A percentile compares a stretch with the other conserved stretches of the same genome.
These are phyloP conservation scores for Acrodontium crateriforme DNA, from an alignment of 2,329 filamentous ascomycete species.

Conservation along the genomic window DNA sequence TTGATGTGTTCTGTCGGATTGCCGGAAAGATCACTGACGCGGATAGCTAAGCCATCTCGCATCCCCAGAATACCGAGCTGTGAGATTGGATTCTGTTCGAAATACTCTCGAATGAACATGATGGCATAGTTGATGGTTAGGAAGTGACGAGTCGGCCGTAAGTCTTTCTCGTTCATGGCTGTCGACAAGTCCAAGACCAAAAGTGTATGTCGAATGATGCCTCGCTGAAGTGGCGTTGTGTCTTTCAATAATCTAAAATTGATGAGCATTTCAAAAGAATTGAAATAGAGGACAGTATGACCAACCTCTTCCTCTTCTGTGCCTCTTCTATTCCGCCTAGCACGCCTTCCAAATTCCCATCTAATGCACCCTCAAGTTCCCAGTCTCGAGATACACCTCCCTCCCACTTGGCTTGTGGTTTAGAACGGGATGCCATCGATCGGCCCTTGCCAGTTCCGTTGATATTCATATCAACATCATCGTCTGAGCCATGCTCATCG, in stretches of 20 bases:
- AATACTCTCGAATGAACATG: slow-evolving; percentile 86
- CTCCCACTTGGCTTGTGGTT: slow-evolving; percentile 22
- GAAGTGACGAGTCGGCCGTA: slow-evolving; percentile 75
- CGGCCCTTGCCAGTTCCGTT: slow-evolving; percentile 7
- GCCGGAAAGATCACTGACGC: slow-evolving; percentile 78
- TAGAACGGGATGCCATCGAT: slow-evolving; percentile 12
- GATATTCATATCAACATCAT: slow-evolving; percentile 9
- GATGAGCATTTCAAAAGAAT: slow-evolving; percentile 1
- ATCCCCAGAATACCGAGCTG: slow-evolving; percentile 88
- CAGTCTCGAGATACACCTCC: slow-evolving; percentile 17
- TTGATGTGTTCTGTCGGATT: slow-evolving; percentile 82
- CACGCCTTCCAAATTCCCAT: slow-evolving; percentile 21
- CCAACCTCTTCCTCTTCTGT: slow-evolving; percentile 19
- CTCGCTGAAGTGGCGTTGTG: slow-evolving; percentile 86
- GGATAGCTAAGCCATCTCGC: slow-evolving; percentile 76
- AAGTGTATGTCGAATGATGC: slow-evolving; percentile 93
- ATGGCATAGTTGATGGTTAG: slow-evolving; percentile 70
- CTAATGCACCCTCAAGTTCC: slow-evolving; percentile 21
- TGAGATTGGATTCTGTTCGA: slow-evolving; percentile 96
- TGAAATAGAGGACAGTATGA: slow-evolving; percentile 1
- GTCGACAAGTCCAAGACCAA: slow-evolving; percentile 84
- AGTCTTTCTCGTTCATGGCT: slow-evolving; percentile 89
- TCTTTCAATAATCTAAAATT: slow-evolving; percentile 62
- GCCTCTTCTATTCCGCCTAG: slow-evolving; percentile 24
- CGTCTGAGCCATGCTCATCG: slow-evolving; percentile 12